Conservation (phyloP, 495 filamentous ascomycete species). For the Aspergillus heteromorphus region DNA sequence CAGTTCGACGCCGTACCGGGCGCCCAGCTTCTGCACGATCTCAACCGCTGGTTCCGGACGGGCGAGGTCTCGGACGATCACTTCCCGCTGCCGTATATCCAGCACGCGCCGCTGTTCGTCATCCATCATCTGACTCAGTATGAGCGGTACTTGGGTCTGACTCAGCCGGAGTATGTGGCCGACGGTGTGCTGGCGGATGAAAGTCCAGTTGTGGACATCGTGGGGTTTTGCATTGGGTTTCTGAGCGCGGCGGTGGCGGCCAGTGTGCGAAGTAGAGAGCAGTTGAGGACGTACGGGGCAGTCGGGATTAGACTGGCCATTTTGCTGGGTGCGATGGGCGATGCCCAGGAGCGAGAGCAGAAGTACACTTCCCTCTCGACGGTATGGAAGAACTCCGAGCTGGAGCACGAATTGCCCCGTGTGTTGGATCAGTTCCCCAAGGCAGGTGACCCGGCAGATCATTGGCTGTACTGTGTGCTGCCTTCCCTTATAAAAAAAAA, state of each 20-base stretch:
- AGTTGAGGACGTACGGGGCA: conserved; percentile 31
- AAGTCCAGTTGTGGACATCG: conserved; percentile 23
- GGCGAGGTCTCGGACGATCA: conserved; percentile 4
- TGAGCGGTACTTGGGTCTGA: conserved; percentile 10
- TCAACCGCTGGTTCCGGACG: conserved; percentile 22
- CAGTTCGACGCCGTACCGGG: conserved; percentile 17
- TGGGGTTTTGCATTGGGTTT: conserved; percentile 45
- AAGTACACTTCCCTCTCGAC: conserved; percentile 18
- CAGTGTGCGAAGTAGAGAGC: conserved; percentile 10
- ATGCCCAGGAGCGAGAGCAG: conserved; percentile 32
- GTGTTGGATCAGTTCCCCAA: conserved; percentile 7
- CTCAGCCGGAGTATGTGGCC: background rate
- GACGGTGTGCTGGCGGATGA: background rate
- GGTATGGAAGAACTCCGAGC: conserved; percentile 7
- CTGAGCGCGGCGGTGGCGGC: conserved; percentile 35
- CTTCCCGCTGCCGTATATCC: conserved; percentile 25
- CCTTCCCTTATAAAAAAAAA: too few species aligned
- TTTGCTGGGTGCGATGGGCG: conserved; percentile 36
- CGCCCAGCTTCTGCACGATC: conserved; percentile 18
- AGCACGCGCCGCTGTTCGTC: conserved; percentile 34
- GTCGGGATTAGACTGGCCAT: conserved; percentile 35
- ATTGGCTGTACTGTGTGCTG: background rate
- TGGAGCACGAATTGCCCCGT: background rate
- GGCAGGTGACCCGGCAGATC: conserved; percentile 1
- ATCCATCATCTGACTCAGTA: conserved; percentile 32